Evolutionary conservation across 805 yeast genomes (phyloP).

Genomic region (Metschnikowia chrysomelidarum): DNA sequence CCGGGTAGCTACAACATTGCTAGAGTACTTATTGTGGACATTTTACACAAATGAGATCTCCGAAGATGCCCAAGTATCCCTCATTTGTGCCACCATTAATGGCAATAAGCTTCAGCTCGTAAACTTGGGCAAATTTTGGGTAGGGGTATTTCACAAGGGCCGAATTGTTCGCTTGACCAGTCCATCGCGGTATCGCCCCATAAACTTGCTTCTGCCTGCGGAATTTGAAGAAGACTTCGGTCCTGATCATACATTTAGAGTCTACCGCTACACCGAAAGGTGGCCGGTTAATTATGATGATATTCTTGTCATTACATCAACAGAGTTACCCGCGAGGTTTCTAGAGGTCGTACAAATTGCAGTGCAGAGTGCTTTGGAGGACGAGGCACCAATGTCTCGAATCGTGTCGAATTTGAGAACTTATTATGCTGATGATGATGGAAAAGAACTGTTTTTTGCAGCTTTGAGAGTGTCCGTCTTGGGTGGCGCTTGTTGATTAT

Average conservation of each 20-base stretch:
- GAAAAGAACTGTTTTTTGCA: background rate
- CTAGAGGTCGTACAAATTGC: constrained; percentile 6
- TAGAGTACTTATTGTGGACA: constrained; percentile 2
- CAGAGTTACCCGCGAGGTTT: background rate
- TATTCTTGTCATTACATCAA: constrained; percentile 1
- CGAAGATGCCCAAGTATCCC: background rate
- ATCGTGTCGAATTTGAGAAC: constrained; percentile 2
- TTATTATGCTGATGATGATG: constrained; percentile 2
- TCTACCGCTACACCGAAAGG: background rate
- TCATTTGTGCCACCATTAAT: constrained; percentile 1
- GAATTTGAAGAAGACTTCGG: constrained; percentile 1
- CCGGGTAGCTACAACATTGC: background rate
- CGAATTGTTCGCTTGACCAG: no score
- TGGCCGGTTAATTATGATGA: constrained; percentile 2
- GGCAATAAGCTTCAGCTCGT: constrained; percentile 1
- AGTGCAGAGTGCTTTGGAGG: constrained; percentile 1
- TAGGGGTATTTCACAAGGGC: no score
- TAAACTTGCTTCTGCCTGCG: constrained; percentile 6
- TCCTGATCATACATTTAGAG: background rate
- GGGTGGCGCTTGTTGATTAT: no score
- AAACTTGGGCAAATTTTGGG: no score
- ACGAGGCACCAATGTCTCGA: background rate
- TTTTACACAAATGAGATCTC: background rate
- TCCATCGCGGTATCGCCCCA: no score
- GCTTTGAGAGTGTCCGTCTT: constrained; percentile 1